A percentile compares a stretch with the other conserved stretches of the same genome.
phyloP scores from a whole-genome alignment of 2,329 filamentous ascomycete genomes.

The Epichloe bromicola region DNA sequence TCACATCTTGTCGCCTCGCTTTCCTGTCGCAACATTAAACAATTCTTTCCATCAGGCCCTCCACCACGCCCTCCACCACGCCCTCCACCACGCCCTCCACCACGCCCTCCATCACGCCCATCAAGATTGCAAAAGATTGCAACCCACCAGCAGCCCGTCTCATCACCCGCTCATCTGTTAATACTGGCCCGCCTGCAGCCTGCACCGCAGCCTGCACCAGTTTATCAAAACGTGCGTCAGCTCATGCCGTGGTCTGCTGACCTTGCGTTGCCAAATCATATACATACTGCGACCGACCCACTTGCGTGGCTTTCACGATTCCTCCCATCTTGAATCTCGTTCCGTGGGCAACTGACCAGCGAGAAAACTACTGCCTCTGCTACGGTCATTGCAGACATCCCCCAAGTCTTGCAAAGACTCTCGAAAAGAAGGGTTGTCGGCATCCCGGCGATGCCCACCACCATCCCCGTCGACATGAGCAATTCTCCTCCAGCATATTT shows the following conservation, averaged over 20 bases:
- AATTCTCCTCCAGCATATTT: slow-evolving; percentile 24
- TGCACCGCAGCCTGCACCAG: too few species aligned
- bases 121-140: neutral
- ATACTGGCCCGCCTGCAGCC: neutral
- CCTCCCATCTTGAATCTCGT: too few species aligned
- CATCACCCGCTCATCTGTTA: too few species aligned
- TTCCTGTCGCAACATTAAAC: neutral
- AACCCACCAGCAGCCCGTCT: neutral
- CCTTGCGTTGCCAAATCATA: too few species aligned
- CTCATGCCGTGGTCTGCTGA: too few species aligned
- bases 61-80: neutral
- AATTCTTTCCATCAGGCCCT: too few species aligned
- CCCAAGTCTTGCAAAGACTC: neutral
- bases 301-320: neutral
- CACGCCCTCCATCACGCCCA: too few species aligned
- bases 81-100: neutral
- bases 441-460: neutral
- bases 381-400: neutral
- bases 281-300: neutral
- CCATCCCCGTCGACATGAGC: slow-evolving; percentile 5
- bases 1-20: neutral
- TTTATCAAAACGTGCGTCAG: too few species aligned
- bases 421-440: neutral
- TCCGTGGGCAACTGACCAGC: too few species aligned
- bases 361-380: neutral